Base-by-base conservation (phyloP, 768 basidiomycete species). In the Phaffia tasmanica region DNA sequence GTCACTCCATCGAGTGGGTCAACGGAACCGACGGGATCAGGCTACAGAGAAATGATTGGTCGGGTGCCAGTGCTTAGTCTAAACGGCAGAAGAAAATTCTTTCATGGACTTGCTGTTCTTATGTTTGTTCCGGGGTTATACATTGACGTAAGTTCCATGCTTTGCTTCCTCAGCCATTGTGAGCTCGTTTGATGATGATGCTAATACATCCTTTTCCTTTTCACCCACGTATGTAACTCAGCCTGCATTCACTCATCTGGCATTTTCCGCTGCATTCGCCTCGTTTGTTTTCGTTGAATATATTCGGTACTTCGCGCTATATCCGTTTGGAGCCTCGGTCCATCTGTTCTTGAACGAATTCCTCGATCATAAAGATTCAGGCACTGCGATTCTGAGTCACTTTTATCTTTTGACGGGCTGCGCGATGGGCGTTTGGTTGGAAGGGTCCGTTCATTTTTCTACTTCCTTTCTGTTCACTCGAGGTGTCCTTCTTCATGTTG, bases 261-360 rank as follows among this genome's bases (percentile, higher is more conserved):
- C 92, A 11, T 95, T 99, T 79, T 93, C 89, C 72, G 86, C 84
- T 23, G 94, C 94, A 1, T 98, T 99, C 76, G 86, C 95, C 11
- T 76, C 90, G 70, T 98, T 99, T 79, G 89, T 85, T 27, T 97
- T 99, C 75, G 85, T 89, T 65, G 95, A 99, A 79, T 98, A 97
- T 79, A 83, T 97, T 70, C 89, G 95, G 67, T 99, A 97, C 77
- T 99, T 98, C 77, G 95, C 95, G 48, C 83, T 99, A 58, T 97
- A 95, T 78, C 95, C 95, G 3, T 88, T 97, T 72, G 91, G 92
- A 18, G 93, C 88, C 14, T 80, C 84, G 15, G 84, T 99, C 23
- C 95, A 99, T 77, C 79, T 97, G 64, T 99, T 99, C 77, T 85
- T 99, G 84, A 88, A 87, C 78, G 95, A 99, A 75, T 99, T 99